Conservation (phyloP, 1,284 basidiomycete genomes). For the Papiliotrema flavescens region DNA sequence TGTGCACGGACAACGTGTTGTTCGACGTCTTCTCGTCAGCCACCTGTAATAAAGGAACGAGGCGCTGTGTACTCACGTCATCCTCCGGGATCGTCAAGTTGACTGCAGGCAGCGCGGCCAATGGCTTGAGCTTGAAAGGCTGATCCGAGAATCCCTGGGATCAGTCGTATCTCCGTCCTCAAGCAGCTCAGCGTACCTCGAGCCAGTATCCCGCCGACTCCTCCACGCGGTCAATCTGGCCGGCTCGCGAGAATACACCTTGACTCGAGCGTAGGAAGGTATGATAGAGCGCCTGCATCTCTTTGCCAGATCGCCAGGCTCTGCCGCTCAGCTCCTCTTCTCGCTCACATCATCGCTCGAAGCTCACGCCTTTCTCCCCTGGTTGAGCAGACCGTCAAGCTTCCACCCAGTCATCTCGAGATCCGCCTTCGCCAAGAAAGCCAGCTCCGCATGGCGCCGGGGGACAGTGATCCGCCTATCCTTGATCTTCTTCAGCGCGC, state of each 20-base stretch:
- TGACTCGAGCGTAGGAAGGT: constrained; percentile 46
- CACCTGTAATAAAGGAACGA: no score
- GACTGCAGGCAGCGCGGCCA: constrained; percentile 13
- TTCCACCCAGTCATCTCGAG: constrained; percentile 57
- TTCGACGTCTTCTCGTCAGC: constrained; percentile 53
- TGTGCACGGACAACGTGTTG: constrained; percentile 67
- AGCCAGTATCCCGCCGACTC: constrained; percentile 67
- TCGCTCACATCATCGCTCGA: no score
- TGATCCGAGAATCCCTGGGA: constrained; percentile 22
- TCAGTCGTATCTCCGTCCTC: constrained; percentile 49
- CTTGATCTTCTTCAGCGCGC: constrained; percentile 48
- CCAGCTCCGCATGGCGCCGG: constrained; percentile 51
- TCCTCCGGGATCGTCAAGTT: constrained; percentile 39
- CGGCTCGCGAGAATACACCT: constrained; percentile 65
- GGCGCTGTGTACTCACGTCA: no score
- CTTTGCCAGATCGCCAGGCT: constrained; percentile 34
- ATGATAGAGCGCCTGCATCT: constrained; percentile 21
- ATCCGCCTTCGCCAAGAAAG: constrained; percentile 62
- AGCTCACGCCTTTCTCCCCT: constrained; percentile 68
- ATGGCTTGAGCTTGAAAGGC: constrained; percentile 16
- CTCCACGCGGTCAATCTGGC: constrained; percentile 61
- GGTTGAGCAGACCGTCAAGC: constrained; percentile 60
- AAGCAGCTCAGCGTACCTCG: constrained; percentile 56
- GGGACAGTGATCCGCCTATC: constrained; percentile 45
- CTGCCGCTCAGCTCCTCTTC: constrained; percentile 15